Percentiles rank a stretch among this genome's conserved stretches.
phyloP scores from a whole-genome alignment of 305 asterid species.

The Rubia occidens region DNA sequence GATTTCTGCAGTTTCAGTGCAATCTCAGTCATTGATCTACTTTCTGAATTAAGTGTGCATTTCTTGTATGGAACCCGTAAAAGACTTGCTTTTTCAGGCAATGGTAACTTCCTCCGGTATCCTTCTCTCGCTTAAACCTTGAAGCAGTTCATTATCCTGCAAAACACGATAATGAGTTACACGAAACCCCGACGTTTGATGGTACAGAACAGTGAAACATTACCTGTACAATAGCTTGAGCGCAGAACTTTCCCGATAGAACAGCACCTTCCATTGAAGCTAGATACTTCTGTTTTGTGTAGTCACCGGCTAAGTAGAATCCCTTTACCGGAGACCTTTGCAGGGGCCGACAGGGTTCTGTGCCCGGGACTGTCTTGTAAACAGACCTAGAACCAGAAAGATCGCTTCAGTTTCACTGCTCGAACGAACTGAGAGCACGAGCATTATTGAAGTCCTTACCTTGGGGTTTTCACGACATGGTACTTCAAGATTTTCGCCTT shows the following conservation, averaged over 20 bases:
- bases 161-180: not conserved
- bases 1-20: not conserved
- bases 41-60: not conserved
- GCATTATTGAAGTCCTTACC: conserved; percentile 24
- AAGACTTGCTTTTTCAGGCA: conserved; percentile 16
- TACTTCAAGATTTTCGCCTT: conserved; percentile 91
- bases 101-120: conserved; percentile 47
- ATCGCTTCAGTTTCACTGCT: not conserved
- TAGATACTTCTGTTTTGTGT: conserved; percentile 92
- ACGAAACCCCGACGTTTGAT: not conserved
- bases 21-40: not conserved
- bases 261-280: conserved; percentile 99
- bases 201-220: not conserved
- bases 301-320: conserved; percentile 95
- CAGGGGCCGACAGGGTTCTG: conserved; percentile 89
- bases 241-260: conserved; percentile 91
- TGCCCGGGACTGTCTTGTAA: conserved; percentile 86
- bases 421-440: conserved; percentile 1
- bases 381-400: conserved; percentile 53
- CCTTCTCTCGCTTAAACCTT: conserved; percentile 34
- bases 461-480: conserved; percentile 89
- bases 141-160: conserved; percentile 64
- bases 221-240: conserved; percentile 92
- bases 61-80: not conserved
- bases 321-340: conserved; percentile 87